Conservation (phyloP, 768 basidiomycete genomes). For the Jaapia argillacea region DNA sequence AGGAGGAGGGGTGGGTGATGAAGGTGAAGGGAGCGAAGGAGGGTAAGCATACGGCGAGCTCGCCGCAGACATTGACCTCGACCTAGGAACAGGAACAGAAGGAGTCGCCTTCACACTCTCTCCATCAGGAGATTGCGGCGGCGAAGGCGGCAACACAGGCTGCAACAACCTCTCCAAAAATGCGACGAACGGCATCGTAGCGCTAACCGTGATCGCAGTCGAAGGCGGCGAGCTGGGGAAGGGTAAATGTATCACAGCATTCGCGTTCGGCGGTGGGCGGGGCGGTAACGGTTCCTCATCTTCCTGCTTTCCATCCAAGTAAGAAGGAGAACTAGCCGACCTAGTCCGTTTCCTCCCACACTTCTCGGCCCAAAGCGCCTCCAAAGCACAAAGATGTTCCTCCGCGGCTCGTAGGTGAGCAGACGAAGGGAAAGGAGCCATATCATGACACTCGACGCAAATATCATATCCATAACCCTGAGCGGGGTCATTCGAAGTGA, state of each 20-base stretch:
- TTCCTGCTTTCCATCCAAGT: conserved; percentile 10
- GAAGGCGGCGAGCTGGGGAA: conserved; percentile 63
- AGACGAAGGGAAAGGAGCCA: conserved; percentile 61
- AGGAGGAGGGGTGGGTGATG: conserved; percentile 15
- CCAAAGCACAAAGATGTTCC: conserved; percentile 60
- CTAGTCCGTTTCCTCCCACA: conserved; percentile 15
- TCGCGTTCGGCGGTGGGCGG: conserved; percentile 64
- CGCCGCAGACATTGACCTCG: not conserved
- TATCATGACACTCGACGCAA: conserved; percentile 82
- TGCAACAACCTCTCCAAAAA: conserved; percentile 60
- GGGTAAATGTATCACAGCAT: conserved; percentile 61
- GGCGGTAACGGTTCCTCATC: conserved; percentile 18
- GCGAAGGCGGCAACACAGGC: conserved; percentile 33
- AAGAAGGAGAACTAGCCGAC: no score
- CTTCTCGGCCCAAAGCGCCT: conserved; percentile 53
- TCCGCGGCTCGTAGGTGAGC: conserved; percentile 65
- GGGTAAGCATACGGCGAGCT: conserved; percentile 1
- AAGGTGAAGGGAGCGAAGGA: conserved; percentile 13
- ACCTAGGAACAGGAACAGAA: not conserved
- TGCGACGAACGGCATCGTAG: conserved; percentile 51
- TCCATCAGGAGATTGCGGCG: not conserved
- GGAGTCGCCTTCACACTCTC: not conserved
- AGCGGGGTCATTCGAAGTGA: conserved; percentile 29
- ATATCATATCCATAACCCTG: conserved; percentile 69
- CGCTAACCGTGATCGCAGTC: conserved; percentile 39